Percentiles rank a stretch among this genome's conserved stretches.
Evolutionary conservation across 2,329 filamentous ascomycete species (phyloP).

Genomic region (Bisporella sp.): DNA sequence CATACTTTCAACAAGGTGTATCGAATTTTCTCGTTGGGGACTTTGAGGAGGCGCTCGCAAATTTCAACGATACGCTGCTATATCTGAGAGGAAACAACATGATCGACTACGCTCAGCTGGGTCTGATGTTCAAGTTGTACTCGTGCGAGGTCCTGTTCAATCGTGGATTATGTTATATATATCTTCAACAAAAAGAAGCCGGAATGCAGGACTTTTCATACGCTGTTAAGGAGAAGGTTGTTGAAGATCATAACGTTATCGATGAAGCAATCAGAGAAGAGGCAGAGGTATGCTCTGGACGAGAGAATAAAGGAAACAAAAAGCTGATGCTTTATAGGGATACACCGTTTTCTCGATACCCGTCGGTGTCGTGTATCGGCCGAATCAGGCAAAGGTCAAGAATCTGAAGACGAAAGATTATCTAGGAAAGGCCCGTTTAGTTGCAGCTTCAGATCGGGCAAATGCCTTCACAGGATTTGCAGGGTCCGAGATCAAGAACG

Average conservation of each 20-base stretch:
- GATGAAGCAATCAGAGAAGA: constrained; percentile 92
- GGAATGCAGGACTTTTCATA: constrained; percentile 88
- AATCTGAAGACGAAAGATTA: constrained; percentile 95
- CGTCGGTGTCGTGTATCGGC: constrained; percentile 88
- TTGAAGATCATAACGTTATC: constrained; percentile 94
- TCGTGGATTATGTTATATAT: constrained; percentile 93
- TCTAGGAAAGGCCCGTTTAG: constrained; percentile 87
- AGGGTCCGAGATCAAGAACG: constrained; percentile 72
- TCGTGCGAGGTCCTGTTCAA: constrained; percentile 98
- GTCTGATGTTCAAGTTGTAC: constrained; percentile 91
- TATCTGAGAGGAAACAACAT: constrained; percentile 94
- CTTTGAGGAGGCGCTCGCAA: constrained; percentile 93
- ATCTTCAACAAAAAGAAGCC: constrained; percentile 82
- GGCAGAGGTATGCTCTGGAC: constrained; percentile 61
- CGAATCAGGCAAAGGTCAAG: constrained; percentile 96
- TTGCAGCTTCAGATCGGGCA: constrained; percentile 75
- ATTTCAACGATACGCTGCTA: constrained; percentile 96
- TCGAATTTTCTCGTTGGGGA: constrained; percentile 97
- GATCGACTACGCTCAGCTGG: constrained; percentile 96
- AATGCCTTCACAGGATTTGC: constrained; percentile 80
- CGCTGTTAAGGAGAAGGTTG: constrained; percentile 92
- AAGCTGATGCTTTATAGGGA: constrained; percentile 47
- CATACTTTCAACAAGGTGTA: constrained; percentile 97
- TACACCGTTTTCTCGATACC: constrained; percentile 99
- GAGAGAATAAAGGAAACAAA: background rate